Percentiles rank a stretch among this genome's conserved stretches.
phyloP scores from a whole-genome alignment of 2,329 filamentous ascomycete genomes.

The Sarocladium brachiariae region DNA sequence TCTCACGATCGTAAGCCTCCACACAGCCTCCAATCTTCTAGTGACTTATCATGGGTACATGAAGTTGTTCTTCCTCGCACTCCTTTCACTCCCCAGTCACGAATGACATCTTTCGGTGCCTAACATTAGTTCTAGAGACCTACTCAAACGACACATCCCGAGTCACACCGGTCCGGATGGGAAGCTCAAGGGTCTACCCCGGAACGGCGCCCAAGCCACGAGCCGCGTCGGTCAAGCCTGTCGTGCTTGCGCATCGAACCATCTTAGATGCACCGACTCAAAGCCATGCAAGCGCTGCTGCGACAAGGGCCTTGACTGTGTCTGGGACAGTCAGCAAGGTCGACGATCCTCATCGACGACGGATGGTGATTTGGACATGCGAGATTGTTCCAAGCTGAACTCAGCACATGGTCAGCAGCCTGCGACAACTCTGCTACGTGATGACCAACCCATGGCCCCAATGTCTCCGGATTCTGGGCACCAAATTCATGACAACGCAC shows the following conservation, averaged over 20 bases:
- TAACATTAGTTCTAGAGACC: slow-evolving; percentile 16
- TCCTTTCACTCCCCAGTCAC: background rate
- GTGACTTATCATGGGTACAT: background rate
- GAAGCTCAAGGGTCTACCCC: slow-evolving; percentile 10
- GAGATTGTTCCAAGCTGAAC: too few relatives aligned
- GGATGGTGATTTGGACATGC: background rate
- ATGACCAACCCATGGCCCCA: background rate
- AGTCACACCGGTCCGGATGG: slow-evolving; percentile 13
- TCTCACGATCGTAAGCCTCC: slow-evolving; percentile 24
- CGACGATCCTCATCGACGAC: background rate
- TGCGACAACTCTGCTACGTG: background rate
- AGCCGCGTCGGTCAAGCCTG: slow-evolving; percentile 22
- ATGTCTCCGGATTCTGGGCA: background rate
- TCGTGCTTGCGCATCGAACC: slow-evolving; percentile 21
- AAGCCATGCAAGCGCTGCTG: slow-evolving; percentile 24
- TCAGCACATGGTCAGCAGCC: too few relatives aligned
- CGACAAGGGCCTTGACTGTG: slow-evolving; percentile 20
- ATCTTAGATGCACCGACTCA: slow-evolving; percentile 23
- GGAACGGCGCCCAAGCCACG: slow-evolving; percentile 4
- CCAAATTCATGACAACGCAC: background rate
- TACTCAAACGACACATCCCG: slow-evolving; percentile 19
- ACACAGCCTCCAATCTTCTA: too few relatives aligned
- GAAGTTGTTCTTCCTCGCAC: too few relatives aligned
- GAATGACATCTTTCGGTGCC: too few relatives aligned
- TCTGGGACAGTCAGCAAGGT: slow-evolving; percentile 17